Base-by-base conservation (phyloP, 768 basidiomycete genomes). In the Tulasnella sp. region DNA sequence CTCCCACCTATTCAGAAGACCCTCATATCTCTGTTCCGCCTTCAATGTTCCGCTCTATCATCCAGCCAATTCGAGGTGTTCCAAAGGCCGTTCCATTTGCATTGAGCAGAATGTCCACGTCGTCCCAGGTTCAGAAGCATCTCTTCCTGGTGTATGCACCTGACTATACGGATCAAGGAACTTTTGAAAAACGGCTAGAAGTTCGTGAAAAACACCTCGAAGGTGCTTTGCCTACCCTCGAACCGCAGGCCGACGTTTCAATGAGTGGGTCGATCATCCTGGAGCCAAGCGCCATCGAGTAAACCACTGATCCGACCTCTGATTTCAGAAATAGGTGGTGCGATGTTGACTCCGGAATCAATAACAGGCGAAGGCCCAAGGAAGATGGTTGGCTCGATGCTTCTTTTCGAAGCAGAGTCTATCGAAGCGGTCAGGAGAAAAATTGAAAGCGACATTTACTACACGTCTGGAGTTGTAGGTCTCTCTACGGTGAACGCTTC, bases 131-230 rank as follows among this genome's bases (percentile, higher is more conserved):
- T 19, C 31, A 42, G 34, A 81, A 81, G 42, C 75, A 82, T 31
- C 24, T 58, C 24, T 91, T 91, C 83, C 81, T 92, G 76, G 89
- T 93, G 40, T 92, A 89, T 82, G 91, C 92, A 1, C 92, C 92
- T 2, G 92, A 93, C 83, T 89, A 87, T 82, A 89, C 89, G 18
- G 90, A 91, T 77, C 86, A 87, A 74, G 91, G 88, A 3, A 88
- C 90, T 4, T 87, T 90, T 62, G 87, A 87, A 31, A 87, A 88
- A n/a, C 87, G 92, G 42, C 85, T 92, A 80, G 86, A 88, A 1
- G 90, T 92, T 7, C 86, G 92, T 46, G 81, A 85, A 4, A 81
- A 84, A 52, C 93, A 94, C 83, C 83, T 92, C 10, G 86, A 85
- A 56, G 85, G 80, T 6, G 78, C 71, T 19, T 89, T 89, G 18